These are phyloP conservation scores for Sporisorium exsertum DNA, from an alignment of 1,284 basidiomycete species.

Conservation along the genomic window DNA sequence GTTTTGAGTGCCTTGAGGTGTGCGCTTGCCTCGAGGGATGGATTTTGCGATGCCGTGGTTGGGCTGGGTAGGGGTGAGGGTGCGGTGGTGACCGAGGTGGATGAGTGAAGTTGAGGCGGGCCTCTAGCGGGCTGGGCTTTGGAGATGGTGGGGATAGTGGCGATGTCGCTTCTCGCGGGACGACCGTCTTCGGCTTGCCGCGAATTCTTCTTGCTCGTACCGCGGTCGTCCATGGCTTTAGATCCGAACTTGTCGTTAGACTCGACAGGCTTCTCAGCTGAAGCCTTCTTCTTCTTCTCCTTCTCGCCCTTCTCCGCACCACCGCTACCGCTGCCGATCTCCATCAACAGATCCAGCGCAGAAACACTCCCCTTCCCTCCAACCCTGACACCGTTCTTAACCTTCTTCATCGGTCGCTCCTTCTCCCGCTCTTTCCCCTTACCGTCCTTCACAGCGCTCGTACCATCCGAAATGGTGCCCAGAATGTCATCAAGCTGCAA, in stretches of 20 bases:
- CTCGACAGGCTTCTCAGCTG: not conserved
- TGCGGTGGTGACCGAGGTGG: not conserved
- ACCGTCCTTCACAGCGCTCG: not conserved
- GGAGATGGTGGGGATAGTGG: too few relatives aligned
- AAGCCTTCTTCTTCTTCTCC: not conserved
- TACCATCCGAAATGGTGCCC: not conserved
- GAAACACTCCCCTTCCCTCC: slow-evolving; percentile 1
- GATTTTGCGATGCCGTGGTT: not conserved
- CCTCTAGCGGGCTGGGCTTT: not conserved
- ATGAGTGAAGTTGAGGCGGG: not conserved
- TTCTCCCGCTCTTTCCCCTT: not conserved
- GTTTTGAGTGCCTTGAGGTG: slow-evolving; percentile 11
- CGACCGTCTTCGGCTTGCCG: not conserved
- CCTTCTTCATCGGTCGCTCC: slow-evolving; percentile 7
- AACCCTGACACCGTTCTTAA: not conserved
- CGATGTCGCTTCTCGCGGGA: not conserved
- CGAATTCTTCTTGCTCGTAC: not conserved
- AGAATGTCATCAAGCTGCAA: slow-evolving; percentile 17
- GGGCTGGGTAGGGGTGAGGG: not conserved
- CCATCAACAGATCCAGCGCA: slow-evolving; percentile 14
- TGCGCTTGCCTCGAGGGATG: not conserved
- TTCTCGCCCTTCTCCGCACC: not conserved
- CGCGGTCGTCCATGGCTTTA: not conserved
- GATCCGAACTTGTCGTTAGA: not conserved
- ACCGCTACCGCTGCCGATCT: not conserved